Evolutionary conservation across 140 eudicot species (phyloP).

Genomic region (Cichorium intybus): DNA sequence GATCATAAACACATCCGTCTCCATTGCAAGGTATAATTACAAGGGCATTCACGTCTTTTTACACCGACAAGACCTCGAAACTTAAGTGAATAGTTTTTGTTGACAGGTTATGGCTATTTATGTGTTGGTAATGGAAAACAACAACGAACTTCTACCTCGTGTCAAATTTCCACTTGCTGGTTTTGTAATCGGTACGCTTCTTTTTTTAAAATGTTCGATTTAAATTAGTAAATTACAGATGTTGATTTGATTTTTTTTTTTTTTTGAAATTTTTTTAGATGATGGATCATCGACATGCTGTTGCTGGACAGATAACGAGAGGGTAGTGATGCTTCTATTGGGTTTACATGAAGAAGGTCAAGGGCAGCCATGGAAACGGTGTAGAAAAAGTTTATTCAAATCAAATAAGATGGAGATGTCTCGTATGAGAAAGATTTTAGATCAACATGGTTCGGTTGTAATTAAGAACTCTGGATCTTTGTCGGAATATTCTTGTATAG

Average conservation of each 20-base stretch:
- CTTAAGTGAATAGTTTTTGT: neutral
- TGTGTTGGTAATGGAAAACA: conserved; percentile 55
- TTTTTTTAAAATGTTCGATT: conserved; percentile 14
- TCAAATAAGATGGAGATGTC: too few species aligned
- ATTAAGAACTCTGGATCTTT: conserved; percentile 64
- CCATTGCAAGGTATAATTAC: conserved; percentile 80
- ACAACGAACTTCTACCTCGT: conserved; percentile 18
- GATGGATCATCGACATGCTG: conserved; percentile 86
- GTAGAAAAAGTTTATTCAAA: conserved; percentile 15
- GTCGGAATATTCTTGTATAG: conserved; percentile 50
- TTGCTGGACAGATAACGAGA: conserved; percentile 83
- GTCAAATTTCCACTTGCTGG: conserved; percentile 64
- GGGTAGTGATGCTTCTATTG: conserved; percentile 40
- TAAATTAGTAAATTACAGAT: too few species aligned
- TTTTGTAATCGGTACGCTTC: conserved; percentile 58
- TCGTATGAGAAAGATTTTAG: conserved; percentile 42
- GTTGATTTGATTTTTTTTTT: neutral
- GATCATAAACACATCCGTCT: conserved; percentile 40
- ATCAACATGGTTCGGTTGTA: conserved; percentile 44
- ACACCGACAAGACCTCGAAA: too few species aligned
- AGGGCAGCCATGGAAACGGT: conserved; percentile 7
- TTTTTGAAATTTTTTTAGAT: conserved; percentile 45
- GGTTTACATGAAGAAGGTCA: too few species aligned
- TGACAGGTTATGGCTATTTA: conserved; percentile 71
- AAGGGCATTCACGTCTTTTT: too few species aligned